These are phyloP conservation scores for Solanum paucissectum DNA, from an alignment of 257 asterid species.

Conservation along the genomic window DNA sequence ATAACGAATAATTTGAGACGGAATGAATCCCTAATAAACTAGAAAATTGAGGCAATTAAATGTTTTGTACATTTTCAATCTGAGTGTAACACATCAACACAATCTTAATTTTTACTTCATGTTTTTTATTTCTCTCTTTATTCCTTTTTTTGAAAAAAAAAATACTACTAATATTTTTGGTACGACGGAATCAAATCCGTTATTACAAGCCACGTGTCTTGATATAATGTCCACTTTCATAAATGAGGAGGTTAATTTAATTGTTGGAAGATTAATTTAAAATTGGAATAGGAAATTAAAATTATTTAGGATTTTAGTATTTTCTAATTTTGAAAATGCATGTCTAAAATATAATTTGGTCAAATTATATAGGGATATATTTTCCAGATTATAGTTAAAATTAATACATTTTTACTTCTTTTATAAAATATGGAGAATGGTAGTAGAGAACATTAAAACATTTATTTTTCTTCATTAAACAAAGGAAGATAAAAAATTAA, in stretches of 20 bases:
- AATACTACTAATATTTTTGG: not conserved
- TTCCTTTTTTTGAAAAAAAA: not conserved
- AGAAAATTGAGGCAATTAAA: not conserved
- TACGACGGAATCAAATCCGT: not conserved
- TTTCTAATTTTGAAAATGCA: not conserved
- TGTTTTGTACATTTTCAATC: not conserved
- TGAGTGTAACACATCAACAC: not conserved
- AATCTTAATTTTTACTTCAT: not conserved
- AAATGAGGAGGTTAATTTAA: not conserved
- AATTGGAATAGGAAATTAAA: not conserved
- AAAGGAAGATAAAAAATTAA: not conserved
- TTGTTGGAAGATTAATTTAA: not conserved
- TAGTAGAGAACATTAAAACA: not conserved
- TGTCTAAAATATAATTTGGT: not conserved
- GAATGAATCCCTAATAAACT: too few species aligned
- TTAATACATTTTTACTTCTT: not conserved
- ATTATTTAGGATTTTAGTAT: not conserved
- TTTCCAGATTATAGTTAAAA: not conserved
- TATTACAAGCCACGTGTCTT: not conserved
- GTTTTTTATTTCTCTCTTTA: not conserved
- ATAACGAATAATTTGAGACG: too few species aligned
- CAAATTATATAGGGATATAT: not conserved
- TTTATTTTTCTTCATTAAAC: not conserved
- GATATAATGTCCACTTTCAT: not conserved
- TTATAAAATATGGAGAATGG: not conserved